Base-by-base conservation (phyloP, 75 land plant species). In the Larix kaempferi region DNA sequence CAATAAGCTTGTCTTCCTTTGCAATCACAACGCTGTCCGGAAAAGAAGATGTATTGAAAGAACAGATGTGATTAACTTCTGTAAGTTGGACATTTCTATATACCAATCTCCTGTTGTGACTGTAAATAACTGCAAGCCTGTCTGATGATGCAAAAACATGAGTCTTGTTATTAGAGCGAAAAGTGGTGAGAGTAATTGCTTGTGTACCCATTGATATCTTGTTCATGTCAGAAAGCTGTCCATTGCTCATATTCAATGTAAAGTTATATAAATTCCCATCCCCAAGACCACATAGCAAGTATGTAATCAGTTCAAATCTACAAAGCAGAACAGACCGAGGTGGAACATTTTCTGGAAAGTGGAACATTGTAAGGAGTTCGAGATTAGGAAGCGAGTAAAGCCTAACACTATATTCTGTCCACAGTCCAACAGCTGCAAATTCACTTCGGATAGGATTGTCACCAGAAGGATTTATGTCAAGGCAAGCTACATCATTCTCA, bases 281-380 rank as follows among this genome's bases (percentile, higher is more conserved):
- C 71, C 96, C 96, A 71, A 96, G 91, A 56, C 94, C 96, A 85
- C 99, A 96, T 52, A 96, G 79, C 80, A 96, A 78, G 83, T 96
- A 93, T 35, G 93, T 78, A 69, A 96, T 96, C 90, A 94, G 96
- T 81, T 96, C 99, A 85, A 96, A 93, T 16, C 88, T 14, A 76
- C 99, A 96, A n/a, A 96, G 71, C 64, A 96, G 95, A n/a, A n/a
- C n/a, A n/a, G 99, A 96, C 25, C 99, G 96, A 77, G 99, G 96
- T 26, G 93, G 91, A 22, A 96, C 92, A 67, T 96, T 96, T 79
- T 96, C 96, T 67, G 94, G 96, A 66, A 96, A 71, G 72, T 76
- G 82, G 71, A 93, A 91, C 76, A 86, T 93, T 41, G 93, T 91
- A 26, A 91, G 78, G 21, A 90, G 89, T 59, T 90, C 86, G 57